Conservation (phyloP, 2,329 filamentous ascomycete species). For the Calonectria hawksworthii region DNA sequence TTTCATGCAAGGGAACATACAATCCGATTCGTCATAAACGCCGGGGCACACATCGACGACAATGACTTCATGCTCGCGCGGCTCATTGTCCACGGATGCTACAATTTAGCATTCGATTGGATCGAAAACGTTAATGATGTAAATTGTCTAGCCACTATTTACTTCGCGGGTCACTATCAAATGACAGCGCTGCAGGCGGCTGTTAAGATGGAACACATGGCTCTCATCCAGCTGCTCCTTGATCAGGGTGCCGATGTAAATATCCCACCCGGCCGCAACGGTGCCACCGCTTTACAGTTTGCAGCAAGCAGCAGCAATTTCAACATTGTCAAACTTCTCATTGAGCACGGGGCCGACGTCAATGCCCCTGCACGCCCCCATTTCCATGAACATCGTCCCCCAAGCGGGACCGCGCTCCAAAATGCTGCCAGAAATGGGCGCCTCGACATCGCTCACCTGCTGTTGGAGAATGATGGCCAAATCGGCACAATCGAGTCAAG, state of each 20-base stretch:
- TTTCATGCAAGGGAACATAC: fast-evolving
- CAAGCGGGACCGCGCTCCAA: not conserved
- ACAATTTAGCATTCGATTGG: not conserved
- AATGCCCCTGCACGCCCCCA: not conserved
- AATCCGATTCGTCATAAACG: not conserved
- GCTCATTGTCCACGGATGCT: not conserved
- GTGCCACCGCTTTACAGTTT: not conserved
- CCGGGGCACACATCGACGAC: not conserved
- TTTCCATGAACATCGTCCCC: too few species aligned
- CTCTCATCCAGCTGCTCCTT: not conserved
- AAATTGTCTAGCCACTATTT: not conserved
- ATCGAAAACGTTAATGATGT: not conserved
- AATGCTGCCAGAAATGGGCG: not conserved
- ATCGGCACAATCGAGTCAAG: not conserved
- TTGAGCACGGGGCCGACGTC: not conserved
- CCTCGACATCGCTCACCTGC: constrained; percentile 6
- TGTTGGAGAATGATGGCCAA: not conserved
- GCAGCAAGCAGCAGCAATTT: not conserved
- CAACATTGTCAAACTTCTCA: not conserved
- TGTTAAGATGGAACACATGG: not conserved
- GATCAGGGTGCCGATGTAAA: not conserved
- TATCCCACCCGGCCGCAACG: not conserved
- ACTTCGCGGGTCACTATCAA: fast-evolving
- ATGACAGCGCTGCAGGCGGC: not conserved
- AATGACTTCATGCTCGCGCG: not conserved